A percentile compares a stretch with the other conserved stretches of the same genome.
These are phyloP conservation scores for Protomyces inouyei DNA, from an alignment of 1,139 yeast genomes.

Conservation along the genomic window DNA sequence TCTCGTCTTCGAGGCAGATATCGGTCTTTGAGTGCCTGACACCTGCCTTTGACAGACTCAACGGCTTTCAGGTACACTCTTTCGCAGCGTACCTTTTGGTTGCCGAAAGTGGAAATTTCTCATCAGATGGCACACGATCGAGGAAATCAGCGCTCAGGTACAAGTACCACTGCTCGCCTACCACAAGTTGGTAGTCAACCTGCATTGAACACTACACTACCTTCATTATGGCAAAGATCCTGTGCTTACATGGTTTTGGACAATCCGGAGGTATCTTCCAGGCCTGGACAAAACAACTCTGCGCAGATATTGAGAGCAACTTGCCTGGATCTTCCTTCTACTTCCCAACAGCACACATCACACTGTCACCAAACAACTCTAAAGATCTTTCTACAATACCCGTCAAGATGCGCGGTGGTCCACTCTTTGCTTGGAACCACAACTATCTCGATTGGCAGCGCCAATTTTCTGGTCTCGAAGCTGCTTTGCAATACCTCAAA, in stretches of 20 bases:
- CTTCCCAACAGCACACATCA: slow-evolving; percentile 22
- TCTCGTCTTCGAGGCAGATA: no score
- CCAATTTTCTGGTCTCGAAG: slow-evolving; percentile 16
- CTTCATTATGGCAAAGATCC: slow-evolving; percentile 4
- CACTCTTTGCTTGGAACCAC: slow-evolving; percentile 26
- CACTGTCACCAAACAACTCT: slow-evolving; percentile 12
- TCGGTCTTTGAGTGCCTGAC: not conserved
- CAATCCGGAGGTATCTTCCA: slow-evolving; percentile 13
- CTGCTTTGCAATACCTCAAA: slow-evolving; percentile 7
- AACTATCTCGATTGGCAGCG: slow-evolving; percentile 25
- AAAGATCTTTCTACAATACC: slow-evolving; percentile 15
- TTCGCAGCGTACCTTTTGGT: not conserved
- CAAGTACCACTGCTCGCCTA: not conserved
- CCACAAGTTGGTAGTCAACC: not conserved
- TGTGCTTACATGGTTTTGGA: slow-evolving; percentile 22
- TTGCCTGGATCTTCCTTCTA: slow-evolving; percentile 3
- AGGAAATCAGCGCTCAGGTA: not conserved
- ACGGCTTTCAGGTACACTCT: not conserved
- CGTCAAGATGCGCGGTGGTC: not conserved
- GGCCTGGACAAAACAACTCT: slow-evolving; percentile 4
- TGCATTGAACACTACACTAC: no score
- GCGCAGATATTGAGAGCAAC: not conserved
- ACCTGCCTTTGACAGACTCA: not conserved
- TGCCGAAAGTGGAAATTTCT: not conserved
- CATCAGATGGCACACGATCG: not conserved